Percentiles rank a stretch among this genome's conserved stretches.
phyloP scores from a whole-genome alignment of 371 early-diverging fungal genomes.

The Apophysomyces elegans region DNA sequence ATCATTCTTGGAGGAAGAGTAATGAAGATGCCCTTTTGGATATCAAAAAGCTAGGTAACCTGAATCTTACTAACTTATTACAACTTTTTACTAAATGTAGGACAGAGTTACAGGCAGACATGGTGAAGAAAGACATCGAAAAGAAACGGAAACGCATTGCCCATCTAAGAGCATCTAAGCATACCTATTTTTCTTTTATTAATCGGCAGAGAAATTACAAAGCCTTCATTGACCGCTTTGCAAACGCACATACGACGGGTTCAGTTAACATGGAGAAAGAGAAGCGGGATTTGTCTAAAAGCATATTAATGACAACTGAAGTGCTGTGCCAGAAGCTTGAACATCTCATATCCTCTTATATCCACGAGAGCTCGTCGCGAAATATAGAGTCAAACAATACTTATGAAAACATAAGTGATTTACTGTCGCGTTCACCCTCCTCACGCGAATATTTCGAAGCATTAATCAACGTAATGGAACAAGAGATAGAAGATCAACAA shows the following conservation, averaged over 20 bases:
- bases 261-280: background rate
- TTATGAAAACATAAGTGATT: no score
- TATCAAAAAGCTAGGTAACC: background rate
- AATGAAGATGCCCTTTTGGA: background rate
- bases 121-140: background rate
- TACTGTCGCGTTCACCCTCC: background rate
- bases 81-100: background rate
- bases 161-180: background rate
- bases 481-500: background rate
- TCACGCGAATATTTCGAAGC: background rate
- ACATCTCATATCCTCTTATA: no score
- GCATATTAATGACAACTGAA: no score
- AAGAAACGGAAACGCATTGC: background rate
- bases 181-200: background rate
- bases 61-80: background rate
- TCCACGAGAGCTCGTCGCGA: no score
- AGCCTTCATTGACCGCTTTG: background rate
- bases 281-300: background rate
- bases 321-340: no score
- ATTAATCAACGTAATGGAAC: background rate
- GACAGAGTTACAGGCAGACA: background rate
- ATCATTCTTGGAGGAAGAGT: background rate
- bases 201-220: background rate
- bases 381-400: no score
- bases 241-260: background rate